Percentiles rank a stretch among this genome's conserved stretches.
These are phyloP conservation scores for Tinospora cordifolia DNA, from an alignment of 164 flowering plant species.

Conservation along the genomic window DNA sequence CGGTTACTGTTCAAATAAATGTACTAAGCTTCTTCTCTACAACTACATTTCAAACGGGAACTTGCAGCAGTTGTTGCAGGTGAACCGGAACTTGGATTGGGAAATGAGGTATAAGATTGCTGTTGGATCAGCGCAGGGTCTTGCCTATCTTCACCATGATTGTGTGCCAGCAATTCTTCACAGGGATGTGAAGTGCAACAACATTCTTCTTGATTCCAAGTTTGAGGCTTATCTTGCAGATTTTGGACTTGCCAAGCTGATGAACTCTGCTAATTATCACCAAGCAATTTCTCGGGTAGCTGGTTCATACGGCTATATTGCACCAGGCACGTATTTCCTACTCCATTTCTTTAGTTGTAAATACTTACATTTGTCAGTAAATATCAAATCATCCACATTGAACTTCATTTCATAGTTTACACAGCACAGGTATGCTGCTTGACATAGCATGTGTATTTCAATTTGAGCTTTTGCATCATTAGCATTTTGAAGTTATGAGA, in stretches of 20 bases:
- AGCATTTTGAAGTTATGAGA: neutral
- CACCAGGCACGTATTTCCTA: slow-evolving; percentile 53
- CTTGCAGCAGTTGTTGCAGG: slow-evolving; percentile 53
- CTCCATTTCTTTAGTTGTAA: neutral
- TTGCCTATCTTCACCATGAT: slow-evolving; percentile 78
- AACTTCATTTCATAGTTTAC: neutral
- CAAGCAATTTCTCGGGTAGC: slow-evolving; percentile 71
- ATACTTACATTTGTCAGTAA: too few species aligned
- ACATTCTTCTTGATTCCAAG: slow-evolving; percentile 69
- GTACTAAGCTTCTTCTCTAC: slow-evolving; percentile 57
- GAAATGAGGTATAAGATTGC: slow-evolving; percentile 77
- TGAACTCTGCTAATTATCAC: slow-evolving; percentile 57
- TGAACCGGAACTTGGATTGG: slow-evolving; percentile 64
- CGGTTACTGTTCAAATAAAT: slow-evolving; percentile 68
- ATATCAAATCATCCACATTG: neutral
- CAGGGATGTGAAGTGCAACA: slow-evolving; percentile 77
- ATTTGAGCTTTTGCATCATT: neutral
- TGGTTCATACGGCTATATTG: slow-evolving; percentile 80
- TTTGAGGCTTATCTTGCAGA: slow-evolving; percentile 69
- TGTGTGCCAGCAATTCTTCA: slow-evolving; percentile 76
- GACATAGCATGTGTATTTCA: too few species aligned
- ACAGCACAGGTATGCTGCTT: too few species aligned
- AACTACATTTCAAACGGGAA: slow-evolving; percentile 66
- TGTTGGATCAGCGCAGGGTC: slow-evolving; percentile 70
- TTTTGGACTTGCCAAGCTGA: slow-evolving; percentile 69